Percentiles rank a stretch among this genome's conserved stretches.
Evolutionary conservation across 176 grass and related monocot species (phyloP).

Genomic region (Oryza meridionalis): DNA sequence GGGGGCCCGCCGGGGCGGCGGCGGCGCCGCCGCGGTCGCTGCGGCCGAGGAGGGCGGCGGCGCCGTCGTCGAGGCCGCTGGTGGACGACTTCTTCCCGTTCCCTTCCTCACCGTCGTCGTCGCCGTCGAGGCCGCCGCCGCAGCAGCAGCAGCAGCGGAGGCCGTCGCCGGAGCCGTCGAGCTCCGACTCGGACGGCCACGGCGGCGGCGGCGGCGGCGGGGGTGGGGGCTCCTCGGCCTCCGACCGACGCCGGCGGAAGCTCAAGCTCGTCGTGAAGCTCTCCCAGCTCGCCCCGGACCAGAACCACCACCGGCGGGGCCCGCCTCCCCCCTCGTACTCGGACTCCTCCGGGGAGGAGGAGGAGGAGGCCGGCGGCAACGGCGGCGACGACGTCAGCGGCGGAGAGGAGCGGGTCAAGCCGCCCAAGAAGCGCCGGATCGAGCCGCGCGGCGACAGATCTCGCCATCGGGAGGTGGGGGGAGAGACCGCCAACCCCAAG

Average conservation of each 20-base stretch:
- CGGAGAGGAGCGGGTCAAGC: conserved; percentile 76
- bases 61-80: conserved; percentile 33
- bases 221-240: conserved; percentile 42
- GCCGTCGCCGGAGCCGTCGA: conserved; percentile 58
- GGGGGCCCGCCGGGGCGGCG: background rate
- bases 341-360: conserved; percentile 46
- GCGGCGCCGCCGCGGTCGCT: conserved; percentile 38
- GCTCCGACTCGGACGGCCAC: conserved; percentile 45
- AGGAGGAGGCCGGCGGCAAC: background rate
- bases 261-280: conserved; percentile 89
- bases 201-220: conserved; percentile 43
- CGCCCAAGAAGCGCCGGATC: conserved; percentile 91
- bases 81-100: conserved; percentile 54
- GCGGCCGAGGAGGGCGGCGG: conserved; percentile 56
- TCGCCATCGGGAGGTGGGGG: conserved; percentile 49
- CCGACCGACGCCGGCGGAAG: conserved; percentile 60
- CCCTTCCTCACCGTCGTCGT: conserved; percentile 41
- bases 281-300: conserved; percentile 48
- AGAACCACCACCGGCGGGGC: conserved; percentile 37
- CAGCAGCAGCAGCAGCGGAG: conserved; percentile 29
- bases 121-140: conserved; percentile 31
- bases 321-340: conserved; percentile 53
- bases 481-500: background rate
- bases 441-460: conserved; percentile 67
- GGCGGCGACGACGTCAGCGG: conserved; percentile 39